A percentile compares a stretch with the other conserved stretches of the same genome.
Conservation (phyloP, 2,329 filamentous ascomycete species). For the Bretziella fagacearum region DNA sequence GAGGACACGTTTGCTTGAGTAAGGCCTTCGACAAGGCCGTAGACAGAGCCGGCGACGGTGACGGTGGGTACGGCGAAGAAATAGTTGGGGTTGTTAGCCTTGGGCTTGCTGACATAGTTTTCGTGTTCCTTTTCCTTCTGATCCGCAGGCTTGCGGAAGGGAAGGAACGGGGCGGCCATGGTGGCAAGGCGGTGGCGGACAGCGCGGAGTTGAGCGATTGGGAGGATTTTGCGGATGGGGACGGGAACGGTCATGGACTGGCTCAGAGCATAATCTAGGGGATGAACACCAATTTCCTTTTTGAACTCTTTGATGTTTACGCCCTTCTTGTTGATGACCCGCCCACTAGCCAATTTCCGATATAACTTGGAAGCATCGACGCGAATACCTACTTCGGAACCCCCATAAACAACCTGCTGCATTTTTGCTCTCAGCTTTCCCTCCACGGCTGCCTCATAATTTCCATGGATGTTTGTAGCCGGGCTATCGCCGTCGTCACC, state of each 20-base stretch:
- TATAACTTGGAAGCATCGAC: slow-evolving; percentile 20
- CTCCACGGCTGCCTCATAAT: slow-evolving; percentile 17
- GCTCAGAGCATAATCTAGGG: slow-evolving; percentile 26
- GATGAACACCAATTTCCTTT: slow-evolving; percentile 15
- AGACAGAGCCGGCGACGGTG: slow-evolving; percentile 25
- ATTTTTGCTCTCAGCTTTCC: slow-evolving; percentile 12
- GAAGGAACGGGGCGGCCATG: not conserved
- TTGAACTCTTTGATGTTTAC: not conserved
- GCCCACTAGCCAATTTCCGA: not conserved
- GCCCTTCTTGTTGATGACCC: not conserved
- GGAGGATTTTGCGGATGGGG: slow-evolving; percentile 20
- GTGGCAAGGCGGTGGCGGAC: slow-evolving; percentile 4
- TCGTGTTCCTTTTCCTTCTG: slow-evolving; percentile 9
- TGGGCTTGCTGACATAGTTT: not conserved
- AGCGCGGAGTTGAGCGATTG: slow-evolving; percentile 18
- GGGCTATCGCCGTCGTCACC: slow-evolving; percentile 14
- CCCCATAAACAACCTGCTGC: slow-evolving; percentile 16
- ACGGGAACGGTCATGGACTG: slow-evolving; percentile 24
- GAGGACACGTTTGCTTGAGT: slow-evolving; percentile 19
- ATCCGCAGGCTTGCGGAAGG: not conserved
- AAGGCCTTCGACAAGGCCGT: slow-evolving; percentile 23
- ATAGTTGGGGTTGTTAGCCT: slow-evolving; percentile 8
- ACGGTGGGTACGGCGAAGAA: slow-evolving; percentile 21
- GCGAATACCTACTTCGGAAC: slow-evolving; percentile 23
- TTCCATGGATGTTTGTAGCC: slow-evolving; percentile 16